phyloP scores from a whole-genome alignment of 352 stramenopile genomes.

The Globisporangium spinosum region DNA sequence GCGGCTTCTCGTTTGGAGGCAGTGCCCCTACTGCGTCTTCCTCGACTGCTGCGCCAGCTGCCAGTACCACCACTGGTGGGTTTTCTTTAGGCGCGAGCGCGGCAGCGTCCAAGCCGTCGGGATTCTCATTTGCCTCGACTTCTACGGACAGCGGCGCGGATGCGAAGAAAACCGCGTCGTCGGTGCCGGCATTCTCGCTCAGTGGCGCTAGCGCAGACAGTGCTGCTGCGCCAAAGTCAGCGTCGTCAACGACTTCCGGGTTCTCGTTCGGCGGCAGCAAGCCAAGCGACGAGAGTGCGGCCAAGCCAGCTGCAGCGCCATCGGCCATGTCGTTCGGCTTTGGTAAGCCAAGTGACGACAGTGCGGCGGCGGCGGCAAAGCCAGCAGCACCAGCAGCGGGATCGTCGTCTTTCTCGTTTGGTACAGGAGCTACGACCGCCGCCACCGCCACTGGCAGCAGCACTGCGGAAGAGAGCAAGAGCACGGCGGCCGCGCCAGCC shows the following conservation, averaged over 20 bases:
- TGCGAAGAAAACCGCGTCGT: not conserved
- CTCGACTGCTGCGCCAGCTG: not conserved
- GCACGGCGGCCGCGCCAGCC: not conserved
- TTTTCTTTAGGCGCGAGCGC: conserved; percentile 11
- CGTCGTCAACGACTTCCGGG: conserved; percentile 9
- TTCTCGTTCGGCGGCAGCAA: conserved; percentile 33
- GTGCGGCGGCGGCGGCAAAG: not conserved
- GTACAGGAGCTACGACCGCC: not conserved
- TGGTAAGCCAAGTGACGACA: not conserved
- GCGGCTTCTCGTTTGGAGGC: conserved; percentile 17
- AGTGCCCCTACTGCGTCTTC: not conserved
- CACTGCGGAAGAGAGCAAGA: conserved; percentile 5
- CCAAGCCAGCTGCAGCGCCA: not conserved
- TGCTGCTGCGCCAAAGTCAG: conserved; percentile 8
- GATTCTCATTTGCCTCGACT: conserved; percentile 8
- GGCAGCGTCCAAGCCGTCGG: not conserved
- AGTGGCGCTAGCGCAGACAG: conserved; percentile 10
- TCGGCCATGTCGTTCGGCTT: conserved; percentile 9
- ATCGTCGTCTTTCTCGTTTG: conserved; percentile 8
- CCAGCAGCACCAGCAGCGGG: not conserved
- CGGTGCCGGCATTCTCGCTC: conserved; percentile 25
- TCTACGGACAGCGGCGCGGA: conserved; percentile 1
- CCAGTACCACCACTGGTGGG: not conserved
- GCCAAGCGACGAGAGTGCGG: not conserved
- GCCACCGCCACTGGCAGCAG: not conserved